A percentile compares a stretch with the other conserved stretches of the same genome.
These are phyloP conservation scores for Citrus sinensis DNA, from an alignment of 345 rosid genomes.

Conservation along the genomic window DNA sequence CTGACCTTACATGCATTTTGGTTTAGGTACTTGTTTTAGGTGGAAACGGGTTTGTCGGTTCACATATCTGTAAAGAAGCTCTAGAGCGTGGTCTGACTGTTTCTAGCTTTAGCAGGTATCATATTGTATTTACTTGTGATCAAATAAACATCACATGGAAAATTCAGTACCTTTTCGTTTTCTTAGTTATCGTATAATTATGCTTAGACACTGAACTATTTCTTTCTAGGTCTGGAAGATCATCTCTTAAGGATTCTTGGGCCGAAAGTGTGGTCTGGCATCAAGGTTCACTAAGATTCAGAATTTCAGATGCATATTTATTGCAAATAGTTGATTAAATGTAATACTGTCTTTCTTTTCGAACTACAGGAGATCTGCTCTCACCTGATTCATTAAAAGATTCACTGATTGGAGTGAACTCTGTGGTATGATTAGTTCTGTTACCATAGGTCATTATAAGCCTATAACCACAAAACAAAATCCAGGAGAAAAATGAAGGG, in stretches of 20 bases:
- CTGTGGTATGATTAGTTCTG: conserved; percentile 45
- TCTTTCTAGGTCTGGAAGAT: conserved; percentile 49
- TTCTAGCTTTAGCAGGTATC: conserved; percentile 42
- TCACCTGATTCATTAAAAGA: conserved; percentile 47
- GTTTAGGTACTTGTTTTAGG: conserved; percentile 38
- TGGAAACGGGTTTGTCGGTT: conserved; percentile 44
- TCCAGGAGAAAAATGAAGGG: not conserved
- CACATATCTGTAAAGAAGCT: conserved; percentile 36
- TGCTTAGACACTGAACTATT: not conserved
- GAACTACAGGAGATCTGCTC: conserved; percentile 51
- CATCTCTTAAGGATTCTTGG: conserved; percentile 54
- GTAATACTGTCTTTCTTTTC: not conserved
- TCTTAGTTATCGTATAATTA: not conserved
- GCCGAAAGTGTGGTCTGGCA: conserved; percentile 51
- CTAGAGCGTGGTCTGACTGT: conserved; percentile 26
- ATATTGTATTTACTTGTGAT: not conserved
- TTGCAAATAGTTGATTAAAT: not conserved
- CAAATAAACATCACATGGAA: not conserved
- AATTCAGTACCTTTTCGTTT: not conserved
- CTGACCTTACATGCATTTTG: not conserved
- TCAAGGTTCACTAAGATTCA: conserved; percentile 29
- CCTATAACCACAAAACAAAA: not conserved
- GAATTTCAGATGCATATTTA: not conserved
- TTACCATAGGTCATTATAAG: not conserved
- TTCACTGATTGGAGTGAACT: conserved; percentile 47